Percentiles rank a stretch among this genome's conserved stretches.
These are phyloP conservation scores for Mallotus japonicus DNA, from an alignment of 441 rosid genomes.

Conservation along the genomic window DNA sequence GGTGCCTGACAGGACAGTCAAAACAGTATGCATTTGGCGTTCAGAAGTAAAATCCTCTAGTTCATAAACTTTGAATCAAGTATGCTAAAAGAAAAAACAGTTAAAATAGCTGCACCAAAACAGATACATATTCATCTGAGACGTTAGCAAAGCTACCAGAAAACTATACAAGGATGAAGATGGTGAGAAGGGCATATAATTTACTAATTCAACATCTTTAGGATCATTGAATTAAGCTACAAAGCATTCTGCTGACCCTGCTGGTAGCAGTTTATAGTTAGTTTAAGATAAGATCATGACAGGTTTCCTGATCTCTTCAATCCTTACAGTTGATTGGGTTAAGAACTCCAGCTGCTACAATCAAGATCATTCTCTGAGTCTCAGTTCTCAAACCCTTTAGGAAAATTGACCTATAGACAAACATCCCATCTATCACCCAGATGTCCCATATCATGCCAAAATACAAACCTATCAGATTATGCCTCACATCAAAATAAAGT, in stretches of 20 bases:
- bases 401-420: background rate
- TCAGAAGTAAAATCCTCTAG: background rate
- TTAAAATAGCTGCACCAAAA: background rate
- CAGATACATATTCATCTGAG: background rate
- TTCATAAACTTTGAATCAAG: too few relatives aligned
- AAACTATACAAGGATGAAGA: background rate
- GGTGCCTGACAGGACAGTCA: constrained; percentile 56
- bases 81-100: background rate
- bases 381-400: background rate
- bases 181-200: background rate
- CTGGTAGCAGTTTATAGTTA: background rate
- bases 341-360: background rate
- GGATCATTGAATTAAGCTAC: background rate
- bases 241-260: background rate
- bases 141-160: background rate
- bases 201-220: too few relatives aligned
- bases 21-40: constrained; percentile 12
- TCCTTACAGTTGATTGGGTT: background rate
- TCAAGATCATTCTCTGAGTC: too few relatives aligned
- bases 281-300: background rate
- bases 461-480: constrained; percentile 7
- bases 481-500: background rate
- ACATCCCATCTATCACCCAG: background rate
- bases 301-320: background rate
- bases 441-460: constrained; percentile 2